A percentile compares a stretch with the other conserved stretches of the same genome.
Evolutionary conservation across 2,329 filamentous ascomycete genomes (phyloP).

Genomic region (Cladosporium sp.): DNA sequence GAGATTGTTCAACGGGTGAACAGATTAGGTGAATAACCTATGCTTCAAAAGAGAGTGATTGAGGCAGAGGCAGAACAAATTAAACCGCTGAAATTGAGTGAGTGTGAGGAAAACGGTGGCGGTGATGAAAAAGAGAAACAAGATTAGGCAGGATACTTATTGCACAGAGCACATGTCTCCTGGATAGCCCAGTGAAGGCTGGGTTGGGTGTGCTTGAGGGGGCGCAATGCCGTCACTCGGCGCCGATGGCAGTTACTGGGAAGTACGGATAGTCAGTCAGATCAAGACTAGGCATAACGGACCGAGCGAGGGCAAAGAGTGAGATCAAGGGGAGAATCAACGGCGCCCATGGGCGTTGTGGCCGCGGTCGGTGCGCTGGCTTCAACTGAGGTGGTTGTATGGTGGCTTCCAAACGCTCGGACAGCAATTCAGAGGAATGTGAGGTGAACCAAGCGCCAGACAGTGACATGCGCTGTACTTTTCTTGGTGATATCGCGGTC

Average conservation of each 20-base stretch:
- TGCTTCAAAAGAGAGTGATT: background rate
- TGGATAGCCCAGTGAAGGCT: constrained; percentile 7
- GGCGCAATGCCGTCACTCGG: constrained; percentile 5
- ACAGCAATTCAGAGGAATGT: background rate
- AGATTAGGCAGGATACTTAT: constrained; percentile 10
- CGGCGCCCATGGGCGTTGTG: constrained; percentile 6
- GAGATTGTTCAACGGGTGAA: background rate
- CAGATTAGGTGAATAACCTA: background rate
- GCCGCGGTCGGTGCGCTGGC: constrained; percentile 2
- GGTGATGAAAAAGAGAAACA: constrained; percentile 1
- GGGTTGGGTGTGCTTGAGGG: constrained; percentile 3
- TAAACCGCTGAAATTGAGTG: background rate
- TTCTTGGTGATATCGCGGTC: too few relatives aligned
- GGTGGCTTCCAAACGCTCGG: constrained; percentile 8
- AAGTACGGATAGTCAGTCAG: constrained; percentile 10
- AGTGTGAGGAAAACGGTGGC: background rate
- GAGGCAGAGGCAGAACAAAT: background rate
- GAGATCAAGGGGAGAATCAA: constrained; percentile 3
- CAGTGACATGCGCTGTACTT: background rate
- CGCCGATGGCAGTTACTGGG: constrained; percentile 11
- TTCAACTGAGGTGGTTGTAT: constrained; percentile 7
- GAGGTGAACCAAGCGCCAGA: constrained; percentile 1
- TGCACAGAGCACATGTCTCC: background rate
- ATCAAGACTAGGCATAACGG: constrained; percentile 4
- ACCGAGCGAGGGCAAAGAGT: constrained; percentile 4